Evolutionary conservation across 2,329 filamentous ascomycete genomes (phyloP).

Genomic region (Parasarocladium wereldwijsianum): DNA sequence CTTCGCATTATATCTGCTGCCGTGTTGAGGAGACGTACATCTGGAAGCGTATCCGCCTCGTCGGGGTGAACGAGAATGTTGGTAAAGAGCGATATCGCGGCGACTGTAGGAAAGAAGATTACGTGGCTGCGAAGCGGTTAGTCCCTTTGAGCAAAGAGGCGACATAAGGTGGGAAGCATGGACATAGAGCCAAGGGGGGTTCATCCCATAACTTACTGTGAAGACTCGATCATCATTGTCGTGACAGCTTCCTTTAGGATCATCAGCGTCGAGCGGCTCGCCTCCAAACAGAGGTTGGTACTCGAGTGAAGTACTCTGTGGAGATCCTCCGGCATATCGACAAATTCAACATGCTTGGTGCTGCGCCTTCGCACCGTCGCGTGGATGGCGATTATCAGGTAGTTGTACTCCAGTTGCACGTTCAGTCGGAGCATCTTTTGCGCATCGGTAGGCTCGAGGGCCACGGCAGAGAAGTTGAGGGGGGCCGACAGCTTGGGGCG

Average conservation of each 20-base stretch:
- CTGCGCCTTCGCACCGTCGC: constrained; percentile 36
- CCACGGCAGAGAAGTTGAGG: too few relatives aligned
- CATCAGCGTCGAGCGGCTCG: constrained; percentile 37
- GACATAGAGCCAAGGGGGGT: neutral
- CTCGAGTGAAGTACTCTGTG: too few relatives aligned
- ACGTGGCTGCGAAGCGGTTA: constrained; percentile 35
- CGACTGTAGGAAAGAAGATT: constrained; percentile 42
- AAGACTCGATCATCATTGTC: constrained; percentile 28
- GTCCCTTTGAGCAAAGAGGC: neutral
- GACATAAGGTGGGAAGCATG: too few relatives aligned
- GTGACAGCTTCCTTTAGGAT: constrained; percentile 28
- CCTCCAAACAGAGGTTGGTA: constrained; percentile 35
- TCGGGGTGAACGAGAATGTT: constrained; percentile 35
- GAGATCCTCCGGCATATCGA: too few relatives aligned
- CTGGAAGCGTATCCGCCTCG: constrained; percentile 23
- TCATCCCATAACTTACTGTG: constrained; percentile 30
- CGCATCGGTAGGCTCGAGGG: too few relatives aligned
- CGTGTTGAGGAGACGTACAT: constrained; percentile 29
- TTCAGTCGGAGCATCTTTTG: constrained; percentile 32
- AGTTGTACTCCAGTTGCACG: constrained; percentile 38
- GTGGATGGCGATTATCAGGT: constrained; percentile 40
- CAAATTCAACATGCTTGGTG: too few relatives aligned
- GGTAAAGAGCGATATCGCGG: constrained; percentile 38
- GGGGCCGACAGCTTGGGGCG: constrained; percentile 19
- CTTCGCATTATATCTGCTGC: constrained; percentile 27